Percentiles rank a stretch among this genome's conserved stretches.
These are phyloP conservation scores for Aspergillaceae sp. DNA, from an alignment of 2,329 filamentous ascomycete species.

Conservation along the genomic window DNA sequence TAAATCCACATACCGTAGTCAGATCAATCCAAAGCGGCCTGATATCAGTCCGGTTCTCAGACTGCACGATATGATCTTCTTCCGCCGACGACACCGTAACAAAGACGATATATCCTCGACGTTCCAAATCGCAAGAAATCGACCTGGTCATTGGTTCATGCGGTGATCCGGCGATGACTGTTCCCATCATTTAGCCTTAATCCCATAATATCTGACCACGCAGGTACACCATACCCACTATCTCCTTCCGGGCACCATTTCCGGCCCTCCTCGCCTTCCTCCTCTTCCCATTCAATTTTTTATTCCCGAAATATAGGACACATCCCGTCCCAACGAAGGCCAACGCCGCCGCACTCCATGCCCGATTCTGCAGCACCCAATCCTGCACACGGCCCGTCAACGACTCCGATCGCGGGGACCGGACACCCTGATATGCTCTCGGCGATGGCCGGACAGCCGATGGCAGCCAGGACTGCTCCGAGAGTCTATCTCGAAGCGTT, in stretches of 20 bases:
- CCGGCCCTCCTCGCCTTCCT: conserved; percentile 68
- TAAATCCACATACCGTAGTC: conserved; percentile 36
- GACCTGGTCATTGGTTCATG: conserved; percentile 75
- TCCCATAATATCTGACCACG: not conserved
- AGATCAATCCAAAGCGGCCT: conserved; percentile 75
- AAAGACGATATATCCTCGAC: conserved; percentile 87
- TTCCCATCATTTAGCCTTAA: conserved; percentile 14
- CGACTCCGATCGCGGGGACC: conserved; percentile 28
- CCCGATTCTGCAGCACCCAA: conserved; percentile 66
- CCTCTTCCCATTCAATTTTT: conserved; percentile 50
- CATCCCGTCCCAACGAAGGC: conserved; percentile 60
- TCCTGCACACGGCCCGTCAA: conserved; percentile 51
- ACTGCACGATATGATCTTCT: conserved; percentile 70
- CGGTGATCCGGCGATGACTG: conserved; percentile 80
- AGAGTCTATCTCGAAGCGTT: conserved; percentile 59
- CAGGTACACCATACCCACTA: conserved; percentile 45
- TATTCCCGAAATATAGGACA: conserved; percentile 52
- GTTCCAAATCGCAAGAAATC: conserved; percentile 75
- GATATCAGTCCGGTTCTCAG: conserved; percentile 71
- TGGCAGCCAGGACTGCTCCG: conserved; percentile 64
- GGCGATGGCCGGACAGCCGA: conserved; percentile 53
- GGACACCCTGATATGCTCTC: conserved; percentile 13
- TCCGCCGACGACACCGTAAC: conserved; percentile 77
- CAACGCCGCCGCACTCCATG: conserved; percentile 62
- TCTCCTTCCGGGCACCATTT: conserved; percentile 80